Percentiles rank a stretch among this genome's conserved stretches.
phyloP scores from a whole-genome alignment of 352 stramenopile species.

The Thraustochytrium striatum region DNA sequence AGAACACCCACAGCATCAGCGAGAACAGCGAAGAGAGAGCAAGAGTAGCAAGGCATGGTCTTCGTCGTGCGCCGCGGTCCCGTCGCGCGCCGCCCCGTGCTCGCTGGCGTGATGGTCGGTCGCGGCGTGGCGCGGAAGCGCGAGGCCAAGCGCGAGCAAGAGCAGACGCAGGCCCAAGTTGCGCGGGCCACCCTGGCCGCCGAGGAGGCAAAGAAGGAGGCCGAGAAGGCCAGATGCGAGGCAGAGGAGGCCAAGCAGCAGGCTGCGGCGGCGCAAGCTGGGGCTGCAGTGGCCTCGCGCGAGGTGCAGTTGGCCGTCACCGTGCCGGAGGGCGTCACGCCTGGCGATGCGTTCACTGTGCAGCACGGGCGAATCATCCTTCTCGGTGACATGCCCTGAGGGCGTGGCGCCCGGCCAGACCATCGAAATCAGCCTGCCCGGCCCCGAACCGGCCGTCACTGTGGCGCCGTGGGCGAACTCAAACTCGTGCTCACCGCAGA shows the following conservation, averaged over 20 bases:
- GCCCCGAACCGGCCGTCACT: background rate
- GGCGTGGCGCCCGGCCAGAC: background rate
- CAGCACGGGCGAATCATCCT: conserved; percentile 5
- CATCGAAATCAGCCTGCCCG: conserved; percentile 2
- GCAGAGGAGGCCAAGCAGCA: background rate
- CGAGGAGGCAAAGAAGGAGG: conserved; percentile 5
- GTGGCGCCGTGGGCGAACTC: background rate
- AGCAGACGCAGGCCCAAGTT: background rate
- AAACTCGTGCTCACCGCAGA: background rate
- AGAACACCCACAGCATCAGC: too few relatives aligned
- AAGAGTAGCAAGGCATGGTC: too few relatives aligned
- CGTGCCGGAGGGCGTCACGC: background rate
- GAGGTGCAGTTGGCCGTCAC: background rate
- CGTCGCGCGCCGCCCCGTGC: background rate
- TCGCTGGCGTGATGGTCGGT: conserved; percentile 17
- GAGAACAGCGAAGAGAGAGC: too few relatives aligned
- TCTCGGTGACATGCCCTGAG: conserved; percentile 15
- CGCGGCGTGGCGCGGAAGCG: background rate
- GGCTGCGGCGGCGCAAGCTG: background rate
- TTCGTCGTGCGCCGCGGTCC: background rate
- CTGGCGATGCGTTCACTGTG: background rate
- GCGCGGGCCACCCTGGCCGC: background rate
- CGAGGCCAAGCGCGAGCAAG: conserved; percentile 2
- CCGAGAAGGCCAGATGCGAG: background rate
- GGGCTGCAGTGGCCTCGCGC: background rate